Base-by-base conservation (phyloP, 768 basidiomycete genomes). In the Tylopilus balloui region DNA sequence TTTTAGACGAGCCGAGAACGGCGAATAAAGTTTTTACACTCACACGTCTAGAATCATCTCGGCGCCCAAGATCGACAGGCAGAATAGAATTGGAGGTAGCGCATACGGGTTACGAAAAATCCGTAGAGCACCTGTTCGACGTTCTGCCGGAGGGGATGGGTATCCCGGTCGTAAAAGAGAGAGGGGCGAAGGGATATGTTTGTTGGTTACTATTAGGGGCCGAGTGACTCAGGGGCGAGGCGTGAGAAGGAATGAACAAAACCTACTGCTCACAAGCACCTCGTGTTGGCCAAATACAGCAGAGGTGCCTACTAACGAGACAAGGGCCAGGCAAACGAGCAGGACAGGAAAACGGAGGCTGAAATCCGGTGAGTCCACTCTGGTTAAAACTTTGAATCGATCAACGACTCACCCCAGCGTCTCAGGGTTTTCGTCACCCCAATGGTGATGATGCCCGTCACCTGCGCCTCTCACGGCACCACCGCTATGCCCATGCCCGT, bases 61-160 rank as follows among this genome's bases (percentile, higher is more conserved):
- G 17, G 81, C 76, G 4, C 71, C 57, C 6, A 88, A 65, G 32
- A 92, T 78, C 1, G 73, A 71, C 0, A 74, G 9, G 37, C 80
- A 77, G 53, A 84, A 83, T 25, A 74, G 55, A 9, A 89, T 64
- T 0, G 90, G 86, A 4, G 81, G 78, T 5, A 81, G 62, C 14
- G 79, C 75, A 70, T 86, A 95, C 0, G 91, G 91, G 56, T 93
- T 95, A 12, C 79, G 76, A 7, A 89, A 61, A 13, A 81, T 63
- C 42, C 67, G 62, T 0, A 51, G 54, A 23, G 56, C 38, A 35
- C 54, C 42, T 15, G 47, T 28, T 35, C 23, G 48, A 34, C 36
- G 38, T 41, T 54, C 54, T 37, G 27, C 35, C 39, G 42, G 41
- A 38, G 50, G 27, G 17, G 36, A 15, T 34, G 42, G 54, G 25